phyloP scores from a whole-genome alignment of 805 yeast genomes.

The Yarrowia bubula region DNA sequence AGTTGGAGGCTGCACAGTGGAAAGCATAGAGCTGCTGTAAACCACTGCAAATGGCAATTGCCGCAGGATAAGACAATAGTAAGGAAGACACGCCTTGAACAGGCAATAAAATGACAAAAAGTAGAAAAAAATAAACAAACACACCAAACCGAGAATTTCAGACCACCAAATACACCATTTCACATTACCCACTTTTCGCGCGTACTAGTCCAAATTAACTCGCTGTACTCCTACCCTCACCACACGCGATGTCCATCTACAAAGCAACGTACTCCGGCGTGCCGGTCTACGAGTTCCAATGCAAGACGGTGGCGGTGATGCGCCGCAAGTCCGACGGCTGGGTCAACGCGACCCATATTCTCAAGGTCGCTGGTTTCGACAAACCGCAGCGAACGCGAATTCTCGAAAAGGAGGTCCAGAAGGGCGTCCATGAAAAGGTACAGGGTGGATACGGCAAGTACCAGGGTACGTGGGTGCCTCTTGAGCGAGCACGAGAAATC shows the following conservation, averaged over 20 bases:
- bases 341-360: conserved; percentile 95
- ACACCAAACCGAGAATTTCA: no score
- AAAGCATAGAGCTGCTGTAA: no score
- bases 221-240: no score
- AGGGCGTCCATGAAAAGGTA: conserved; percentile 64
- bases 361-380: conserved; percentile 72
- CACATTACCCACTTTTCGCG: no score
- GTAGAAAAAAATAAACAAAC: no score
- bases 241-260: conserved; percentile 36
- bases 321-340: conserved; percentile 87
- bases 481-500: conserved; percentile 66
- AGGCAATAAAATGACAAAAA: no score
- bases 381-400: conserved; percentile 61
- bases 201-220: no score
- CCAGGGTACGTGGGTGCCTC: conserved; percentile 96
- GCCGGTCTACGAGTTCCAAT: conserved; percentile 51
- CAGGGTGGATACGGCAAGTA: conserved; percentile 75
- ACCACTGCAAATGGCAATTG: not conserved
- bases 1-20: no score
- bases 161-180: not conserved
- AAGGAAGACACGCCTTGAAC: no score
- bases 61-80: not conserved
- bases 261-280: conserved; percentile 47
- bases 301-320: conserved; percentile 78
- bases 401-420: conserved; percentile 61